Base-by-base conservation (phyloP, 345 rosid genomes). In the Citrus inodora region DNA sequence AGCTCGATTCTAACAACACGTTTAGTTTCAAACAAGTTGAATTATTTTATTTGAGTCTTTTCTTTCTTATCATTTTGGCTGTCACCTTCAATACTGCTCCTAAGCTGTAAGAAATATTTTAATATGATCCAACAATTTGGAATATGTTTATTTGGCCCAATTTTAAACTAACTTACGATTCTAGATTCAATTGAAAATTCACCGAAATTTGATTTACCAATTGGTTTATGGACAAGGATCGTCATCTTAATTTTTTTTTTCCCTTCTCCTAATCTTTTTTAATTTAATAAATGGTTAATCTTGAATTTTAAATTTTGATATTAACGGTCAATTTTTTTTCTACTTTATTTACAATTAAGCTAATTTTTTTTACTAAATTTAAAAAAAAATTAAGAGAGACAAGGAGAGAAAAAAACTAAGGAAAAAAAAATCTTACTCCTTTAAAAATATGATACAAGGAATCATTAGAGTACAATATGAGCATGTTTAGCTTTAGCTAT, bases 321-420 rank as follows among this genome's bases (percentile, higher is more conserved):
- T 9, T 42, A 9, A 42, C 11, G 0, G 0, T 10, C 4, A 42
- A 42, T 2, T 11, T 10, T 10, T 40, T 42, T 42, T 37, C 0
- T 7, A 37, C 40, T 37, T 42, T 42, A 40, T 42, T 42, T 42
- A 42, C 0, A 42, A 42, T 10, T 42, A 11, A 11, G 1, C 0
- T 42, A 42, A 42, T 42, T 11, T 42, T 42, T 42, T 42, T 42
- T 1, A 40, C 3, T 10, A 42, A 11, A 42, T 42, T 42, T 42
- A 3, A 42, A 11, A 42, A 42, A 11, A 42, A 42, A 42, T 0
- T 2, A 10, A 10, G 14, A 42, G 48, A 10, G 1, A 42, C 0
- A 0, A 42, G 13, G 11, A 42, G 14, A 9, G 4, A 42, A 3
- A 42, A 40, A 6, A 40, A 40, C 0, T 0, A 42, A 3, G 14